Base-by-base conservation (phyloP, 148 eudicot species). In the Rhododendron ovatum region DNA sequence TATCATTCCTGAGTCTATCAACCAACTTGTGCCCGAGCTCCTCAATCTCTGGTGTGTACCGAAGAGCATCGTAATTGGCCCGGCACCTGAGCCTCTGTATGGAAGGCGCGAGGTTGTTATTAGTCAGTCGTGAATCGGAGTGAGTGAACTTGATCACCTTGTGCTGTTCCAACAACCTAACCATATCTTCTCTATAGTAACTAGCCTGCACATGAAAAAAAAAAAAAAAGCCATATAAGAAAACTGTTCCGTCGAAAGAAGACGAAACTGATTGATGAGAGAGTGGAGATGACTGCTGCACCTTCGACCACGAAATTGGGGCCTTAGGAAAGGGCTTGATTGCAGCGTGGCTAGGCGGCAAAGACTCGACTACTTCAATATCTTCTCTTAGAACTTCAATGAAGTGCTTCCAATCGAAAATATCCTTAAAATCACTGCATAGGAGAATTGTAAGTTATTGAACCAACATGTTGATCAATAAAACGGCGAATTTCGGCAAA, bases 251-350 rank as follows among this genome's bases (percentile, higher is more conserved):
- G 2, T 26, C 53, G 55, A 50, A 65, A 11, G 26, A 45, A 28
- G 65, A 47, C 9, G 14, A 24, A 39, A 15, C 13, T 1, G 20
- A 48, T 53, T 20, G 13, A 48, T 18, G 51, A 77, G 18, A 11
- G 5, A 11, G 5, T 43, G 33, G 35, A 30, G 11, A 30, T 30
- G 5, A 47, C 11, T 61, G 43, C 12, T 83, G 14, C 35, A 92
- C 98, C 95, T 93, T 94, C 2, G 96, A 95, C 98, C 98, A 95
- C 20, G 95, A 95, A 77, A 93, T 75, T 0, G 96, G 96, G 55
- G 95, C 90, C 88, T 94, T 92, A 17, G 84, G 47, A 10, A 85
- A 45, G 51, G 93, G 92, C 81, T 90, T 77, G 47, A 90, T 53
- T 22, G 53, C 41, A 17, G 88, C 85, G 67, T 88, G 89, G 59